A percentile compares a stretch with the other conserved stretches of the same genome.
Evolutionary conservation across 2,329 filamentous ascomycete species (phyloP).

Genomic region (Colletotrichum sp.): DNA sequence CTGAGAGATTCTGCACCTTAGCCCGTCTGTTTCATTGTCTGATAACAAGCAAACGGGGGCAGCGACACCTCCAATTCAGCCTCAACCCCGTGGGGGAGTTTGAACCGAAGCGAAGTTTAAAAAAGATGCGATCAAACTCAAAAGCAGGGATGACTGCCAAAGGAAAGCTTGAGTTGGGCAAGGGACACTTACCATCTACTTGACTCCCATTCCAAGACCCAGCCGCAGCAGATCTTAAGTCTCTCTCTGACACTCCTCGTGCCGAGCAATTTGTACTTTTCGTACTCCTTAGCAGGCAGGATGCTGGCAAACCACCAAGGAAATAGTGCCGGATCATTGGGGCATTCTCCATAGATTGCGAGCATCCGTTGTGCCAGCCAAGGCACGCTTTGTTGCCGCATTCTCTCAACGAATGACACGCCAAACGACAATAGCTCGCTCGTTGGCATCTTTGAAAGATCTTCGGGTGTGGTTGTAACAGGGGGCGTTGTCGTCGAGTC

Average conservation of each 20-base stretch:
- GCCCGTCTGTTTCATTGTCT: slow-evolving; percentile 23
- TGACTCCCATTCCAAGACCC: slow-evolving; percentile 76
- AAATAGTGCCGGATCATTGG: slow-evolving; percentile 76
- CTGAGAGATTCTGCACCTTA: slow-evolving; percentile 21
- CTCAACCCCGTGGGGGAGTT: background rate
- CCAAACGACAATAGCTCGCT: slow-evolving; percentile 70
- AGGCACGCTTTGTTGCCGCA: slow-evolving; percentile 70
- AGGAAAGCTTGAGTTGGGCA: background rate
- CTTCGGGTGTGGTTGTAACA: slow-evolving; percentile 25
- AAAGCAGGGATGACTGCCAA: background rate
- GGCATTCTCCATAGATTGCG: slow-evolving; percentile 77
- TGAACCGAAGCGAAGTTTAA: background rate
- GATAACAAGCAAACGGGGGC: slow-evolving; percentile 18
- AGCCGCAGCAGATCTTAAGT: slow-evolving; percentile 80
- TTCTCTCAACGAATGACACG: slow-evolving; percentile 70
- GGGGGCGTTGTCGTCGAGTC: background rate
- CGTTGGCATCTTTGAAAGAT: slow-evolving; percentile 68
- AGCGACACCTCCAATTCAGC: background rate
- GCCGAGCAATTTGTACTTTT: slow-evolving; percentile 78
- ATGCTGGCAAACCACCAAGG: slow-evolving; percentile 92
- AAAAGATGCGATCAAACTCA: background rate
- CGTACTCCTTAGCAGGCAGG: slow-evolving; percentile 75
- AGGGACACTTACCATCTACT: slow-evolving; percentile 68
- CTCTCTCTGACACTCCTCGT: slow-evolving; percentile 80
- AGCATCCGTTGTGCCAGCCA: slow-evolving; percentile 80